Conservation (phyloP, 179 eudicot species). For the Camellia oleifera region DNA sequence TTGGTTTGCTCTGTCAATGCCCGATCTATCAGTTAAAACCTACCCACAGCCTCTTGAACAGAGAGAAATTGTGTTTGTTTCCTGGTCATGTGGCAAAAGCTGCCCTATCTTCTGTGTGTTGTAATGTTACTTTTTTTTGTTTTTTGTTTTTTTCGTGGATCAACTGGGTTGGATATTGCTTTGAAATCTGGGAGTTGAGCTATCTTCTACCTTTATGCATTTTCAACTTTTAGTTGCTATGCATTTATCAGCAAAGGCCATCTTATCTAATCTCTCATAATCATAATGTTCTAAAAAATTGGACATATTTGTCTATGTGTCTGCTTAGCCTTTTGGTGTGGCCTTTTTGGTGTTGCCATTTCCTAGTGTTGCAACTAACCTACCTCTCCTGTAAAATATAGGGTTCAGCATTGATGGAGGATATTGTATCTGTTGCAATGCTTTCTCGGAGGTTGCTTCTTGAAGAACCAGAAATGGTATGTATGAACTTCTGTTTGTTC, state of each 20-base stretch:
- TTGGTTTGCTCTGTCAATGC: too few species aligned
- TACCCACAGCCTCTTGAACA: not conserved
- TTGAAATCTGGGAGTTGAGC: not conserved
- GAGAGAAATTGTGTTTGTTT: not conserved
- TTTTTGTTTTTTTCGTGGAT: not conserved
- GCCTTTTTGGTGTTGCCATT: not conserved
- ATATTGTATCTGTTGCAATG: constrained; percentile 73
- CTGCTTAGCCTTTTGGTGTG: constrained; percentile 7
- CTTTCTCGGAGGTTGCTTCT: constrained; percentile 80
- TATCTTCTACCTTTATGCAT: not conserved
- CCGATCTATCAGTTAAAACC: too few species aligned
- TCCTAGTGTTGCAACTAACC: constrained; percentile 3
- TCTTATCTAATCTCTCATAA: not conserved
- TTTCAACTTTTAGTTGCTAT: not conserved
- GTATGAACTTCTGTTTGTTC: constrained; percentile 1
- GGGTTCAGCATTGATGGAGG: constrained; percentile 75
- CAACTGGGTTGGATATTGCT: constrained; percentile 6
- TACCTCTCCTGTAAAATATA: constrained; percentile 24
- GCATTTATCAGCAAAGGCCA: not conserved
- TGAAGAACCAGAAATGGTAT: constrained; percentile 79
- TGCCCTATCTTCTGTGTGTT: not conserved
- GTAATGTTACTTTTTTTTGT: not conserved
- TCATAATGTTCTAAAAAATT: not conserved
- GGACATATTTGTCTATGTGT: constrained; percentile 2
- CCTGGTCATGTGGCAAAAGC: not conserved